phyloP scores from a whole-genome alignment of 805 yeast species.

The Candida silvicultrix region DNA sequence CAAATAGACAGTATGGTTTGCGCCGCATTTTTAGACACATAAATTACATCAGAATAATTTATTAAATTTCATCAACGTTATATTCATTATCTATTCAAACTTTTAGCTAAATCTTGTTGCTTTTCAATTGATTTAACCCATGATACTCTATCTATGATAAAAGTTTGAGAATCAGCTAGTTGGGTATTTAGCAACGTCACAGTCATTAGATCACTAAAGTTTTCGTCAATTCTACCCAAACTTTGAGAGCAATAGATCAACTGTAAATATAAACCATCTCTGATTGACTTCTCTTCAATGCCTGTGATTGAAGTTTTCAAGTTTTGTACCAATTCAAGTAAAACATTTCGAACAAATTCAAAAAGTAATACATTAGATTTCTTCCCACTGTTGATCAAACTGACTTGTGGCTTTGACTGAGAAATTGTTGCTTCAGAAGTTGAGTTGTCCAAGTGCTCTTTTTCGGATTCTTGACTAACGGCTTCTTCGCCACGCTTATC shows the following conservation, averaged over 20 bases:
- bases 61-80: neutral
- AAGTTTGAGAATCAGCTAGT: neutral
- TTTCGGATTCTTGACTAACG: too few relatives aligned
- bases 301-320: slow-evolving; percentile 25
- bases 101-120: slow-evolving; percentile 28
- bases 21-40: neutral
- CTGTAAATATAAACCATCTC: slow-evolving; percentile 72
- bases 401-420: slow-evolving; percentile 6
- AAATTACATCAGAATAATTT: neutral
- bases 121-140: slow-evolving; percentile 39
- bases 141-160: slow-evolving; percentile 27
- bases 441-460: neutral
- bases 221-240: slow-evolving; percentile 62
- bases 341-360: slow-evolving; percentile 30
- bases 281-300: slow-evolving; percentile 33
- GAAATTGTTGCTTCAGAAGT: slow-evolving; percentile 1
- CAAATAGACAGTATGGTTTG: neutral
- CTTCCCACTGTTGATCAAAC: slow-evolving; percentile 5
- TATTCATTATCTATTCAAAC: neutral
- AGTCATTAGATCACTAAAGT: slow-evolving; percentile 53
- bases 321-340: slow-evolving; percentile 26
- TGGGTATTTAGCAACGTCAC: slow-evolving; percentile 28
- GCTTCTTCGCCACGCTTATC: too few relatives aligned
- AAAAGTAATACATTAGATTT: slow-evolving; percentile 25
- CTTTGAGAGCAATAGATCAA: slow-evolving; percentile 86